Conservation (phyloP, 2,329 filamentous ascomycete species). For the Alternaria sp. region DNA sequence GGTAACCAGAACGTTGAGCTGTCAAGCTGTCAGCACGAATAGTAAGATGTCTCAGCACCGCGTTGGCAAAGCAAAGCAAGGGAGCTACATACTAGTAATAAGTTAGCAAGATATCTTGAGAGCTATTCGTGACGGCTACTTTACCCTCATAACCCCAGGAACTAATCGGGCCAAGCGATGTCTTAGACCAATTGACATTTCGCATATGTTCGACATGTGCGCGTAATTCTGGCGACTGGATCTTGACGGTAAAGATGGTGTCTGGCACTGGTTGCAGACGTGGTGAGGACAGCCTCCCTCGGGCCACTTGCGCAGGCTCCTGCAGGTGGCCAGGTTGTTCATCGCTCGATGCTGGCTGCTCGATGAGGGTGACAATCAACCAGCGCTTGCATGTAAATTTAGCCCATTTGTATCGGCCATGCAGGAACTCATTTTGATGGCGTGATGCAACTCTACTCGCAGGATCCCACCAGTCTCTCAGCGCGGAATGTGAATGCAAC, state of each 20-base stretch:
- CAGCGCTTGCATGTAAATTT: constrained; percentile 15
- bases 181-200: constrained; percentile 14
- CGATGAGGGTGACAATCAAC: constrained; percentile 9
- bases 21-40: too few relatives aligned
- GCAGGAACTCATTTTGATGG: constrained; percentile 9
- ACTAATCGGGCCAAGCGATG: constrained; percentile 15
- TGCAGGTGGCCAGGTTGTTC: neutral
- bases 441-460: constrained; percentile 5
- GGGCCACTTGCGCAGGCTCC: neutral
- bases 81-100: too few relatives aligned
- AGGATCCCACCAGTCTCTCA: constrained; percentile 23
- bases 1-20: constrained; percentile 10
- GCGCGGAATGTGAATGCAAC: constrained; percentile 4
- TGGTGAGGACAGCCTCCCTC: neutral
- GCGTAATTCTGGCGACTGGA: constrained; percentile 13
- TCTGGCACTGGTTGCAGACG: neutral
- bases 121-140: too few relatives aligned
- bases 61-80: too few relatives aligned
- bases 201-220: constrained; percentile 13
- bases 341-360: neutral
- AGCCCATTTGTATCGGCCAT: constrained; percentile 15
- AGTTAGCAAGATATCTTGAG: too few relatives aligned
- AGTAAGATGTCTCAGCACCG: too few relatives aligned
- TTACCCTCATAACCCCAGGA: constrained; percentile 11
- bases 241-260: constrained; percentile 17